These are phyloP conservation scores for Penicillium bialowiezense DNA, from an alignment of 495 filamentous ascomycete genomes.

Conservation along the genomic window DNA sequence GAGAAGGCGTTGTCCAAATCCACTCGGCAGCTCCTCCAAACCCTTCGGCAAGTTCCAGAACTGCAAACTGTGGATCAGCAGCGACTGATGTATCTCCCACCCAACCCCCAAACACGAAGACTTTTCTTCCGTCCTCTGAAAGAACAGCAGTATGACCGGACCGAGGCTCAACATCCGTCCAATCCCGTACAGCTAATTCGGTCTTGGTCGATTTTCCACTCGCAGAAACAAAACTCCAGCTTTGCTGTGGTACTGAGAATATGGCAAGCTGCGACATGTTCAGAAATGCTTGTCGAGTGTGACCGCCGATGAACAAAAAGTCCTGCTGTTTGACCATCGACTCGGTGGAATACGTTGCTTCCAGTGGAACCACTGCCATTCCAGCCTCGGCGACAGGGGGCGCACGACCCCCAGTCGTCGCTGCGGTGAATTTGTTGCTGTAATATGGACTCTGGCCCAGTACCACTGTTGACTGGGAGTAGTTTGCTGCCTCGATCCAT, in stretches of 20 bases:
- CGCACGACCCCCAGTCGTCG: conserved; percentile 44
- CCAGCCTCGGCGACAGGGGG: conserved; percentile 81
- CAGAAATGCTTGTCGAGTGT: conserved; percentile 79
- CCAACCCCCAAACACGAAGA: conserved; percentile 87
- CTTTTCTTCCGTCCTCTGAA: conserved; percentile 66
- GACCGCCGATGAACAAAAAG: conserved; percentile 81
- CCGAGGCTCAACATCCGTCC: conserved; percentile 60
- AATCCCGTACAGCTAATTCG: conserved; percentile 47
- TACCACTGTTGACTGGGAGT: conserved; percentile 72
- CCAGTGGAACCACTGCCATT: conserved; percentile 73
- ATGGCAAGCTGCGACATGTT: conserved; percentile 91
- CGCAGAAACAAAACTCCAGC: conserved; percentile 76
- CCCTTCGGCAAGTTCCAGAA: conserved; percentile 67
- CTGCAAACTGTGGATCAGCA: conserved; percentile 74
- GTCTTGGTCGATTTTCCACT: conserved; percentile 41
- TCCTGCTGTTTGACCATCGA: conserved; percentile 58
- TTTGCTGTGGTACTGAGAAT: conserved; percentile 80
- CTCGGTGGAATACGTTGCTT: conserved; percentile 58
- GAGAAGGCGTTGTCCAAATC: conserved; percentile 58
- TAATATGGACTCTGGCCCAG: conserved; percentile 32
- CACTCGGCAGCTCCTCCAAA: conserved; percentile 68
- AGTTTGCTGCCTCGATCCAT: conserved; percentile 65
- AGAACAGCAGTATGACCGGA: conserved; percentile 85
- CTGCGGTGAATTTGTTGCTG: conserved; percentile 32
- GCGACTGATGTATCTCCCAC: conserved; percentile 72